Evolutionary conservation across 441 rosid genomes (phyloP), one percentile per base, ranked within the genome.

Genomic region (Adansonia gregorii): DNA sequence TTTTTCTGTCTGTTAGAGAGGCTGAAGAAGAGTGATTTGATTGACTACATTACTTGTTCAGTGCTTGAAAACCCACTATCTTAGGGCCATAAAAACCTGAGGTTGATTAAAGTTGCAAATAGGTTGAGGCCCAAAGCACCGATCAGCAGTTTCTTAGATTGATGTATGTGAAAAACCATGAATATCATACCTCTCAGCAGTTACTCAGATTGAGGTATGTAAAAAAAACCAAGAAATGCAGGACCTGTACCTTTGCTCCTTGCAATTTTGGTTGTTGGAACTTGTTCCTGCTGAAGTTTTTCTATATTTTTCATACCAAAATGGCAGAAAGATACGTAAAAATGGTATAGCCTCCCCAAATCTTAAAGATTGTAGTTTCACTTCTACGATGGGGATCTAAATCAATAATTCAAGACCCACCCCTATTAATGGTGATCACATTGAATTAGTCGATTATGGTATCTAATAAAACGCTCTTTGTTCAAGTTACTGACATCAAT

Each of bases 51-150:
- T 67, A 67, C 41, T 20, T 68, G 17, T 8, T 66, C 51, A 68
- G 20, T 8, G 17, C 73, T 69, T 49, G 20, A 22, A 17, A 12
- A 43, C 19, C 8, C 71, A 67, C 24, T 52, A 43, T 20, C 55
- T 41, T 8, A 66, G 70, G 24, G 49, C 8, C 8, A 9, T 17
- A 66, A 2, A 41, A 39, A 41, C 51, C 17, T 66, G 51, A 66
- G 51, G 27, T 12, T 17, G 70, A 43, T 39, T 65, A 39, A 65
- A 65, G 51, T 66, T 66, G 27, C 3, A 8, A 7, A 8, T 17
- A 41, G 12, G 70, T 17, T 66, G 12, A 43, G 31, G 71, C 54
- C 71, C 71, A 43, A 43, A 67, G 54, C 35, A 19, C 5, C 71
- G 19, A n/a, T 27, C 17, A 61, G 8, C n/a, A 45, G 31, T 45